phyloP scores from a whole-genome alignment of 2,329 filamentous ascomycete species.

The Drechslerella coelobrocha region DNA sequence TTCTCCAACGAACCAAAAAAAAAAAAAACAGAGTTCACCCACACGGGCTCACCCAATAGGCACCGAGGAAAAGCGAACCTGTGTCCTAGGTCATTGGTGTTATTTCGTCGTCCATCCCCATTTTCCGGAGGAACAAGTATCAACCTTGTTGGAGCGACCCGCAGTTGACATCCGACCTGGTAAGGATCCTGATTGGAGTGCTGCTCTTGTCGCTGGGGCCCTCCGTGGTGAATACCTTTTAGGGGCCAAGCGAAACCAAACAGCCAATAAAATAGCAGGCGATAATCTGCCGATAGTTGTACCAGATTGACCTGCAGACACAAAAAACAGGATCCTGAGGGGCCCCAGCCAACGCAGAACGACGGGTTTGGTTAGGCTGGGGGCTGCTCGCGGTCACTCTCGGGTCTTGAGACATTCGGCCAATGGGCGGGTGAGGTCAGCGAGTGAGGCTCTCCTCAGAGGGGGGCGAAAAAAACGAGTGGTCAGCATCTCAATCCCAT shows the following conservation, averaged over 20 bases:
- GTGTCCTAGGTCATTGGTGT: not conserved
- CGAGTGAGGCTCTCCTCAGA: slow-evolving; percentile 1
- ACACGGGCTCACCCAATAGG: not conserved
- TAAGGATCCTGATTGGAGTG: slow-evolving; percentile 38
- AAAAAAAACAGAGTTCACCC: not conserved
- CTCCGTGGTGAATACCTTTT: slow-evolving; percentile 21
- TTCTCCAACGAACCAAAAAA: no score
- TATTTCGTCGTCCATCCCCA: not conserved
- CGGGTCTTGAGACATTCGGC: slow-evolving; percentile 32
- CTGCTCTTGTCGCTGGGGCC: slow-evolving; percentile 20
- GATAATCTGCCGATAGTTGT: slow-evolving; percentile 2
- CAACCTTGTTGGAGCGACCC: no score
- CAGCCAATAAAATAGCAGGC: not conserved
- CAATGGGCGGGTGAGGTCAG: slow-evolving; percentile 34
- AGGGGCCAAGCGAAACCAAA: not conserved
- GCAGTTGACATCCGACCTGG: no score
- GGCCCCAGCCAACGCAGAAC: slow-evolving; percentile 46
- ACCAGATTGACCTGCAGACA: slow-evolving; percentile 12
- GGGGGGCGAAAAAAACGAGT: not conserved
- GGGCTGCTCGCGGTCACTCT: slow-evolving; percentile 29
- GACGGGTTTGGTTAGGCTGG: slow-evolving; percentile 45
- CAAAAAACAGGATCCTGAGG: slow-evolving; percentile 41
- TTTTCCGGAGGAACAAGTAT: not conserved
- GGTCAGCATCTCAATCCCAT: not conserved
- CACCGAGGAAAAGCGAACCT: not conserved